These are phyloP conservation scores for Stereum hirsutum DNA, from an alignment of 1,284 basidiomycete genomes.

Conservation along the genomic window DNA sequence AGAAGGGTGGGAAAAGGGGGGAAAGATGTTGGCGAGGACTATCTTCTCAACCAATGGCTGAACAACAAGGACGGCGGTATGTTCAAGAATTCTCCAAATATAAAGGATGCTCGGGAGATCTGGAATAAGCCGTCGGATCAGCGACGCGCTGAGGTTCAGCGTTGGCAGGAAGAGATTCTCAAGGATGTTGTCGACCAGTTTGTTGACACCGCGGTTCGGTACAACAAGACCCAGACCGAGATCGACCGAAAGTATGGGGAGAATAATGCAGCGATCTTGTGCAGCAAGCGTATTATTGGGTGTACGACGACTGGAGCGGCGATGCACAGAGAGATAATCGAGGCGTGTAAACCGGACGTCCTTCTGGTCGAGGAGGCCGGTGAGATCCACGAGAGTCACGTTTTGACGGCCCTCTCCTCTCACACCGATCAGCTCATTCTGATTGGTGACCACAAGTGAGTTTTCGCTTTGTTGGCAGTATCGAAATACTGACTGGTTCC, in stretches of 20 bases:
- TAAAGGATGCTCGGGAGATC: slow-evolving; percentile 20
- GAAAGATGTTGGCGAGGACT: slow-evolving; percentile 22
- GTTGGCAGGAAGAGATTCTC: slow-evolving; percentile 35
- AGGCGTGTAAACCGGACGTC: slow-evolving; percentile 34
- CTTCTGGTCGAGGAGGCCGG: slow-evolving; percentile 63
- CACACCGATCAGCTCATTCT: slow-evolving; percentile 44
- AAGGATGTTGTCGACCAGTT: slow-evolving; percentile 27
- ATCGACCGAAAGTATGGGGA: slow-evolving; percentile 29
- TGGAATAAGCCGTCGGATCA: slow-evolving; percentile 33
- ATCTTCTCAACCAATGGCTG: slow-evolving; percentile 41
- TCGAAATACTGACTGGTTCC: slow-evolving; percentile 1
- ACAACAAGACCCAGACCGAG: slow-evolving; percentile 30
- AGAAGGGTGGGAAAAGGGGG: slow-evolving; percentile 28
- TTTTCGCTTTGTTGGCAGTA: not conserved
- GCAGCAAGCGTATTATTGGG: slow-evolving; percentile 47
- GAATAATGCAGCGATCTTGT: slow-evolving; percentile 26
- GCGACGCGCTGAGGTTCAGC: slow-evolving; percentile 21
- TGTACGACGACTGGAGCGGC: slow-evolving; percentile 64
- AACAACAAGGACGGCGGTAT: slow-evolving; percentile 32
- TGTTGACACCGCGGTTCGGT: slow-evolving; percentile 26
- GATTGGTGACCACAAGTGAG: slow-evolving; percentile 65
- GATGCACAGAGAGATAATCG: slow-evolving; percentile 40
- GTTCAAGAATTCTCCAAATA: slow-evolving; percentile 20
- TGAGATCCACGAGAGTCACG: slow-evolving; percentile 59
- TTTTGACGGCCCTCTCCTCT: slow-evolving; percentile 44